These are phyloP conservation scores for Bacidia rubella DNA, from an alignment of 495 filamentous ascomycete genomes.

Conservation along the genomic window DNA sequence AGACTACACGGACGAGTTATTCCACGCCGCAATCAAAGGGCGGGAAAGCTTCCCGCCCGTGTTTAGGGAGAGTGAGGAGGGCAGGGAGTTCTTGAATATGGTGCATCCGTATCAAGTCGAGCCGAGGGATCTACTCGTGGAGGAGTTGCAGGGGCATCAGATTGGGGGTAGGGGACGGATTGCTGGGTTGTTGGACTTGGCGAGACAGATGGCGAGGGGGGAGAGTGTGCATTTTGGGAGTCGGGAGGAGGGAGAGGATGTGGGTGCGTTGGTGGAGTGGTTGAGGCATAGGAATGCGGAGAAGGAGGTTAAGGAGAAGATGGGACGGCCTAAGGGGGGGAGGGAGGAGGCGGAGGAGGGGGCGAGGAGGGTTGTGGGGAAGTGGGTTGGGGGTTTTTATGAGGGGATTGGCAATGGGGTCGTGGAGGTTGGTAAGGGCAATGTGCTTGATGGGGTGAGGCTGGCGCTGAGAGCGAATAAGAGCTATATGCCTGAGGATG, in stretches of 20 bases:
- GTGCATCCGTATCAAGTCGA: not conserved
- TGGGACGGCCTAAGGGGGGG: not conserved
- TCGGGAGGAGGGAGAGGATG: constrained; percentile 1
- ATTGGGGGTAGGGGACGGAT: not conserved
- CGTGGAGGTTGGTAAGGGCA: not conserved
- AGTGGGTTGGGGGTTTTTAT: constrained; percentile 2
- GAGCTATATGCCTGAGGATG: not conserved
- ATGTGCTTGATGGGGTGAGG: not conserved
- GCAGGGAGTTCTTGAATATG: not conserved
- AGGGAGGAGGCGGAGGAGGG: not conserved
- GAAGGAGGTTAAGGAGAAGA: not conserved
- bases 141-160: not conserved
- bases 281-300: not conserved
- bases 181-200: not conserved
- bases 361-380: not conserved
- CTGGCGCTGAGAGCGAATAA: too few relatives aligned
- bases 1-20: not conserved
- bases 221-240: not conserved
- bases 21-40: not conserved
- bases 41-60: not conserved
- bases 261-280: not conserved
- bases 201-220: not conserved
- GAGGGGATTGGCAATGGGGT: not conserved
- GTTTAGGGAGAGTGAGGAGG: not conserved
- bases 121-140: not conserved